Base-by-base conservation (phyloP, 2,329 filamentous ascomycete species). In the Cercospora canescens region DNA sequence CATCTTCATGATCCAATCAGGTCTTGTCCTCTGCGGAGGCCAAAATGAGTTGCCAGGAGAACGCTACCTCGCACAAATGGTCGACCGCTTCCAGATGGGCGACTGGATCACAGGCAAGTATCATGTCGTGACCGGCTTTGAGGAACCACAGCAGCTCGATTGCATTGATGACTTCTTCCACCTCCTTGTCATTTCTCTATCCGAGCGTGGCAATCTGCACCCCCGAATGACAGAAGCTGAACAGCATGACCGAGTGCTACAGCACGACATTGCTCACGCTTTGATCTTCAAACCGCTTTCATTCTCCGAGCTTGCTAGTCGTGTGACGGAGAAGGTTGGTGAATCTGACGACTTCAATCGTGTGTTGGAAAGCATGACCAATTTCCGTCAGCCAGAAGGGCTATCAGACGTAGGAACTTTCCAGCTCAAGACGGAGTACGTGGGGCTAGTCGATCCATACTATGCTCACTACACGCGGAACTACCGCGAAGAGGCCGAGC, bases 391-490 rank as follows among this genome's bases (percentile, higher is more conserved):
- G 9, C 95, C 95, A 0, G 95, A 99, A 78, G 95, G 94, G 5
- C 81, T 98, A 34, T 92, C 91, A 4, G 95, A 99, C 76, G 91
- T 94, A 16, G 95, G 96, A 64, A 96, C 92, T 0, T 99, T 99
- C 74, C 93, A 97, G 78, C 83, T 99, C 60, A 95, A 94, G 76
- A 88, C 91, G 4, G 88, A 96, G 67, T 95, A 90, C 73, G 86
- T 97, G 41, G 91, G 94, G 71, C 87, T 96, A 55, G 88, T 99
- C 59, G 96, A 99, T 76, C 95, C 96, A 0, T 99, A 97, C 77
- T 95, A 94, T 74, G 91, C 94, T 6, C 93, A 98, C 76, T 99
- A 97, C 79, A 96, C 89, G 74, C 96, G 97, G 76, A 99, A 99
- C 74, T 94, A 98, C 78, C 88, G 95, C 59, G 95, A 99, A 76